These are phyloP conservation scores for Candida yuanshanica DNA, from an alignment of 805 yeast species.

Conservation along the genomic window DNA sequence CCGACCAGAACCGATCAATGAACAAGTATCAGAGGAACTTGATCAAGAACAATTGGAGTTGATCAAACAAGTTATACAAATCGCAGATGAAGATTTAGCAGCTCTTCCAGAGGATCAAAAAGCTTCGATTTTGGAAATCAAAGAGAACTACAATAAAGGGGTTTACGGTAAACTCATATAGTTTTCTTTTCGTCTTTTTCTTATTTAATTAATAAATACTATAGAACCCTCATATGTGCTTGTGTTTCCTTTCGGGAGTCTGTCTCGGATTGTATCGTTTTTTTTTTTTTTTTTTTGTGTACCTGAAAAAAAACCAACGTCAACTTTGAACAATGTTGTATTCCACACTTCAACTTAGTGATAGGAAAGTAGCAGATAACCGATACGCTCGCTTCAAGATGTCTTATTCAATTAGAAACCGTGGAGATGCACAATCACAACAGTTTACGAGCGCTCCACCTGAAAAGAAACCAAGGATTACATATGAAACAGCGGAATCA, in stretches of 20 bases:
- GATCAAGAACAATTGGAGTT: conserved; percentile 38
- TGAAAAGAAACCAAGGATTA: neutral
- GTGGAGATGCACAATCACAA: conserved; percentile 3
- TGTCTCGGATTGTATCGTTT: no score
- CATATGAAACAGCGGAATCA: neutral
- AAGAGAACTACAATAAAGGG: conserved; percentile 24
- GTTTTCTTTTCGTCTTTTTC: neutral
- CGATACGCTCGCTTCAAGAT: neutral
- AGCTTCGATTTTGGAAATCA: conserved; percentile 20
- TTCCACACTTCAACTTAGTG: no score
- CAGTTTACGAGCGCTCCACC: neutral
- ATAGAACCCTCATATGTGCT: no score
- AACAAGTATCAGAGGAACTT: conserved; percentile 10
- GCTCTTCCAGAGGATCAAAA: conserved; percentile 48
- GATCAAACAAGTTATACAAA: conserved; percentile 45
- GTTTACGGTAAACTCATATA: conserved; percentile 17
- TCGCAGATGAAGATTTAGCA: conserved; percentile 46
- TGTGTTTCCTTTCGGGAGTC: no score
- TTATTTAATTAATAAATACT: no score
- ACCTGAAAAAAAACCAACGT: no score
- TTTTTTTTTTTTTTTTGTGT: no score
- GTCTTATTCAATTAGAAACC: conserved; percentile 12
- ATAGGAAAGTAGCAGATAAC: neutral
- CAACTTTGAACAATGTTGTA: no score
- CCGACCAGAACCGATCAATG: conserved; percentile 1